Evolutionary conservation across 768 basidiomycete species (phyloP), one percentile per base, ranked within the genome.

Genomic region (Crepidotus variabilis): DNA sequence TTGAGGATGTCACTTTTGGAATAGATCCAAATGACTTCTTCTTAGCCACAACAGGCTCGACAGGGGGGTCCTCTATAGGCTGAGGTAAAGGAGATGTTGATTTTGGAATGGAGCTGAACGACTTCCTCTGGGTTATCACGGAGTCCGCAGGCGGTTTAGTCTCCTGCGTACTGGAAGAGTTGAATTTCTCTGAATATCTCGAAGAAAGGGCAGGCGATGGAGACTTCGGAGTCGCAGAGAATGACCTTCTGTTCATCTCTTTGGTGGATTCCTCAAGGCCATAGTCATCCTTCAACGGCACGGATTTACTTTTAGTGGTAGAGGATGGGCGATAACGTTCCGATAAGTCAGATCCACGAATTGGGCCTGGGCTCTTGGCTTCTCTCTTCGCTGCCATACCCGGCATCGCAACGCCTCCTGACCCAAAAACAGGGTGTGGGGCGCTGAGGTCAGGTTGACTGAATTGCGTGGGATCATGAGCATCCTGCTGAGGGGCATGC

Each of bases 391-490:
- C 54, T 8, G 73, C 72, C 76, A 91, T 78, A 6, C 89, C 89
- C 9, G 88, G 87, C 82, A 92, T 83, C 5, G 88, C 90, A 50
- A 90, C 71, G 20, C 87, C 87, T 13, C 86, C 84, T 55, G 77
- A 78, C 18, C 90, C 90, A 66, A 92, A 92, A 35, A 91, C 67
- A 3, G 90, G 90, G 71, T 92, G 90, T 9, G 87, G 82, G 2
- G 77, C 67, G 47, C 76, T 75, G 20, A 72, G 73, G 22, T 69
- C 74, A 16, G 82, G 83, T 63, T 87, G 86, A 52, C 85, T 82
- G 60, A 86, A 88, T 60, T 84, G 83, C 0, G 81, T 83, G 2
- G 83, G 84, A 65, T 86, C 81, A 62, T 82, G 74, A 8, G 79
- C 77, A 71, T 92, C 84, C 62, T 75, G 76, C 66, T 92, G 92